Evolutionary conservation across 768 basidiomycete species (phyloP), one percentile per base, ranked within the genome.

Genomic region (Boletus reticuloceps): DNA sequence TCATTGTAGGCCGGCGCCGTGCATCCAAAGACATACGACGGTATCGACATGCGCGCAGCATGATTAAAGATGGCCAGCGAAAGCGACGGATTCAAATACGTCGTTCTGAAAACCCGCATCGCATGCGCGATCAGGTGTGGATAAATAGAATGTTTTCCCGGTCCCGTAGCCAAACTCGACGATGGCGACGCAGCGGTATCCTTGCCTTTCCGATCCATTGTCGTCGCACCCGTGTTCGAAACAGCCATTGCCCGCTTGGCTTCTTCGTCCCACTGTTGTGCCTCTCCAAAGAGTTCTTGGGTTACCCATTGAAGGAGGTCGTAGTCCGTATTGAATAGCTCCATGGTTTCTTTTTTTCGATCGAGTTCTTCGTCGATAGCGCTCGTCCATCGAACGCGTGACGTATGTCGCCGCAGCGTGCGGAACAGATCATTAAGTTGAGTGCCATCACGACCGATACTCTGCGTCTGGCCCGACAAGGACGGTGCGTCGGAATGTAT

Each of bases 11-110:
- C 89, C 11, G 79, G 79, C 0, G 94, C 89, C 11, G 91, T 88
- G 71, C 95, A 98, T 3, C 94, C 95, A 63, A 87, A 86, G 31
- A 95, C 87, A 69, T 91, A 98, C 6, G 89, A 92, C 5, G 85
- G 78, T 47, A 88, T 81, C 2, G 89, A 91, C 5, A 85, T 80
- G 39, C 80, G 79, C 39, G 85, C 82, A 0, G 92, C 89, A 68
- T 94, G 80, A 47, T 86, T 77, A 74, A 97, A 98, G 25, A 96
- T 79, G 19, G 86, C 79, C 17, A 98, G 79, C 1, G 94, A 86
- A 27, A 93, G 79, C 63, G 92, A 80, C 1, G 94, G 93, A 56
- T 94, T 86, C 17, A 71, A 70, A 69, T 89, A 94, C 48, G 83
- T 86, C 62, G 86, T 87, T 22, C 94, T 83, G 67, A 94, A 88